These are phyloP conservation scores for Priceomyces haplophilus DNA, from an alignment of 805 yeast species.

Conservation along the genomic window DNA sequence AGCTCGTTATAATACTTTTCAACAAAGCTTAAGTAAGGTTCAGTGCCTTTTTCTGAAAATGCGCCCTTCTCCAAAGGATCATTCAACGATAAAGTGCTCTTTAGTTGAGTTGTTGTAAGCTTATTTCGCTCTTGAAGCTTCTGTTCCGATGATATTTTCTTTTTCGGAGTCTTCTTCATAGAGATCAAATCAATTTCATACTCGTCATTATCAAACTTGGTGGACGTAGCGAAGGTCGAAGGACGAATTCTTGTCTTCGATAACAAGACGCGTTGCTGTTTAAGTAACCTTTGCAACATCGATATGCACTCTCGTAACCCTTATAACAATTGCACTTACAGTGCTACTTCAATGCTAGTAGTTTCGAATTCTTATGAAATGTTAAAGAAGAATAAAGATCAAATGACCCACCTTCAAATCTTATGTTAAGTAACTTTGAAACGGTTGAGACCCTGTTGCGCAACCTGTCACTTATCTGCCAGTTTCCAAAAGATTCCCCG, in stretches of 20 bases:
- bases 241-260: not conserved
- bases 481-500: too few species aligned
- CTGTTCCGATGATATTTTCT: not conserved
- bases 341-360: too few species aligned
- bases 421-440: too few species aligned
- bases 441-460: too few species aligned
- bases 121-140: not conserved
- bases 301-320: not conserved
- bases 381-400: too few species aligned
- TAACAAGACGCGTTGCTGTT: not conserved
- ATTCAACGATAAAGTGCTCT: not conserved
- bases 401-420: too few species aligned
- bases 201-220: slow-evolving; percentile 13
- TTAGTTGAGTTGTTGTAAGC: not conserved
- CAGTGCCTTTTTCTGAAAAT: slow-evolving; percentile 1
- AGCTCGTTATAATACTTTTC: slow-evolving; percentile 18
- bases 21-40: slow-evolving; percentile 15
- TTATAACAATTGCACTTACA: too few species aligned
- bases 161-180: slow-evolving; percentile 15
- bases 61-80: slow-evolving; percentile 8
- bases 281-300: slow-evolving; percentile 4
- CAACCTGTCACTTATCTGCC: too few species aligned
- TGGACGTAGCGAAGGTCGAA: slow-evolving; percentile 8
- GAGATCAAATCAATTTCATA: slow-evolving; percentile 25
- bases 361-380: too few species aligned